phyloP scores from a whole-genome alignment of 1,139 yeast genomes.

The Candida sp. region DNA sequence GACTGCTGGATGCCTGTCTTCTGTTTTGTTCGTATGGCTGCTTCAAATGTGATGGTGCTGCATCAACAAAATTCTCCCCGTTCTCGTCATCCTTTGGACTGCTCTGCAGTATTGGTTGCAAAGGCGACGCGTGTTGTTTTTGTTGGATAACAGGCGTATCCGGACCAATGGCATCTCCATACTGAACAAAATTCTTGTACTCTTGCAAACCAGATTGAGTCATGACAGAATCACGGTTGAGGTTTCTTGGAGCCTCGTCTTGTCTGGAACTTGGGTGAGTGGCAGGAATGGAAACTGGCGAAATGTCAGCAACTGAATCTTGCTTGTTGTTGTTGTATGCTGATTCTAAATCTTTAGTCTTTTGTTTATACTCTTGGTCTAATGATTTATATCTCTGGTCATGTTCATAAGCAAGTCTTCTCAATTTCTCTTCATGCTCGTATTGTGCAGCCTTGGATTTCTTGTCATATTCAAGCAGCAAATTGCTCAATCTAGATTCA shows the following conservation, averaged over 20 bases:
- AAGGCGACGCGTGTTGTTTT: slow-evolving; percentile 2
- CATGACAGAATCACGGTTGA: slow-evolving; percentile 18
- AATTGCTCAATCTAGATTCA: slow-evolving; percentile 12
- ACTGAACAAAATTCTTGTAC: slow-evolving; percentile 48
- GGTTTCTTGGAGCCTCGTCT: slow-evolving; percentile 2
- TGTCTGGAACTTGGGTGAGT: slow-evolving; percentile 15
- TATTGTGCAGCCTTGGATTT: slow-evolving; percentile 10
- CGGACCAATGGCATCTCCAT: slow-evolving; percentile 28
- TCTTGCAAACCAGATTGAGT: slow-evolving; percentile 40
- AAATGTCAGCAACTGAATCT: slow-evolving; percentile 7
- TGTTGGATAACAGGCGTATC: slow-evolving; percentile 5
- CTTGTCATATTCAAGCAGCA: slow-evolving; percentile 13
- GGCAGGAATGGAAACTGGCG: slow-evolving; percentile 14
- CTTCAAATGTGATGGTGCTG: background rate
- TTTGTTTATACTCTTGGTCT: slow-evolving; percentile 11
- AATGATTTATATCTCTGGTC: slow-evolving; percentile 4
- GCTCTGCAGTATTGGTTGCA: slow-evolving; percentile 4
- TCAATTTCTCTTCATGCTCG: slow-evolving; percentile 14
- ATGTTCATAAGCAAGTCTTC: slow-evolving; percentile 11
- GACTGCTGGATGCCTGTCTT: slow-evolving; percentile 27
- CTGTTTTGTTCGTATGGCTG: background rate
- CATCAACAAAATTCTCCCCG: slow-evolving; percentile 11
- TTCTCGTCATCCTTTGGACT: background rate
- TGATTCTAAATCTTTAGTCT: slow-evolving; percentile 9
- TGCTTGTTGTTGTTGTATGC: slow-evolving; percentile 4